phyloP scores from a whole-genome alignment of 345 rosid species.

The Mallotus nudiflorus region DNA sequence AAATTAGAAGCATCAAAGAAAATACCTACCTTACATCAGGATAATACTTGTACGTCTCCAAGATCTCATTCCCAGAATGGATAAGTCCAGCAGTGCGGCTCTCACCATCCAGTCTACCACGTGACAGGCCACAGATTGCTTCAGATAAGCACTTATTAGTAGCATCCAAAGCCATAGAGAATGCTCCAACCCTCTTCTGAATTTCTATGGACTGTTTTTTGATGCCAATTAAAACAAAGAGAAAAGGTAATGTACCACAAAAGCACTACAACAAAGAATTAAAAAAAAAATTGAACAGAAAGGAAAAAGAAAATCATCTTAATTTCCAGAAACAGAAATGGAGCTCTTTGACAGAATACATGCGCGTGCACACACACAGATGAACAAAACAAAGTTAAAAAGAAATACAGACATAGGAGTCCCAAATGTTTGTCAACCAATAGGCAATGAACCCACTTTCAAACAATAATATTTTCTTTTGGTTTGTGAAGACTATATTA shows the following conservation, averaged over 20 bases:
- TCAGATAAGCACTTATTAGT: constrained; percentile 91
- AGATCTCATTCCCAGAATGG: constrained; percentile 84
- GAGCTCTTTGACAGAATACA: background rate
- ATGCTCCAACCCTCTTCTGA: constrained; percentile 91
- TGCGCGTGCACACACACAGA: background rate
- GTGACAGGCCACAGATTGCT: constrained; percentile 78
- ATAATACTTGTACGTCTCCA: constrained; percentile 78
- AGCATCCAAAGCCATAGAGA: constrained; percentile 83
- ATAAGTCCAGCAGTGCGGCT: constrained; percentile 84
- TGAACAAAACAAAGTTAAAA: background rate
- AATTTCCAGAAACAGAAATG: background rate
- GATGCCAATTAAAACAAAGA: constrained; percentile 8
- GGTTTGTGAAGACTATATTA: background rate
- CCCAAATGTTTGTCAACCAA: background rate
- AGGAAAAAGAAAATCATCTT: background rate
- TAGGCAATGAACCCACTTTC: background rate
- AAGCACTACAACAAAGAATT: constrained; percentile 1
- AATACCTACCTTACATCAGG: constrained; percentile 89
- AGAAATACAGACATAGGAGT: background rate
- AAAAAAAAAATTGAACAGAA: background rate
- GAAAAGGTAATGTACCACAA: background rate
- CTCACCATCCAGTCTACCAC: constrained; percentile 91
- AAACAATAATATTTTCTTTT: background rate
- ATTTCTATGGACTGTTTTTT: constrained; percentile 74
- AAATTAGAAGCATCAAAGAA: constrained; percentile 3